Evolutionary conservation across 1,139 yeast species (phyloP).

Genomic region (Geotrichum cucujoidarum): DNA sequence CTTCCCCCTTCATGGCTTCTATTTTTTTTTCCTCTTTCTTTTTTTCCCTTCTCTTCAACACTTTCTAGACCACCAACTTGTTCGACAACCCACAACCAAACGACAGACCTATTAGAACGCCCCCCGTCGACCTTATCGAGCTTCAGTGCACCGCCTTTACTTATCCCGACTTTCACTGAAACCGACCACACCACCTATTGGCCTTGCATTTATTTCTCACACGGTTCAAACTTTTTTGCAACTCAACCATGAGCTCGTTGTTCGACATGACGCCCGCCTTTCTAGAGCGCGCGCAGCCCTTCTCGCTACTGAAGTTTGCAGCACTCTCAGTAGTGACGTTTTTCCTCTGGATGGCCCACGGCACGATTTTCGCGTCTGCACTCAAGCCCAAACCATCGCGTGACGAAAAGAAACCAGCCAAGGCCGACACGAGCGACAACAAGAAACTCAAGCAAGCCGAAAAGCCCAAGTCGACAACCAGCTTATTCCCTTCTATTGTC

Average conservation of each 20-base stretch:
- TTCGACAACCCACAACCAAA: no score
- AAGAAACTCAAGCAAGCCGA: neutral
- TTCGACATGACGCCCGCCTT: neutral
- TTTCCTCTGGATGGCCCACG: neutral
- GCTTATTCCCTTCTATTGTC: conserved; percentile 2
- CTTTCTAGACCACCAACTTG: no score
- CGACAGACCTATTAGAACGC: no score
- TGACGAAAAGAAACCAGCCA: neutral
- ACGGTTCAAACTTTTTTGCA: no score
- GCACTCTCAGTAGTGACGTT: neutral
- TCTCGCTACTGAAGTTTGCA: neutral
- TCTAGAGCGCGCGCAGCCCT: neutral
- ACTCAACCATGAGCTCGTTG: neutral
- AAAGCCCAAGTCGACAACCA: neutral
- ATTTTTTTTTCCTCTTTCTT: neutral
- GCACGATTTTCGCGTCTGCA: neutral
- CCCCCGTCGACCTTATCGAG: no score
- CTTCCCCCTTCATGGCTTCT: neutral
- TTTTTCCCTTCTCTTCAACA: neutral
- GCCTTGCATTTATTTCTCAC: neutral
- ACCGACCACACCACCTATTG: no score
- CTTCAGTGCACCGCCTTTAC: no score
- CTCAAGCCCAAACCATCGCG: neutral
- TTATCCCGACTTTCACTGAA: neutral
- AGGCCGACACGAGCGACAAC: neutral